These are phyloP conservation scores for Aspergillus nanangensis DNA, from an alignment of 495 filamentous ascomycete genomes.

Conservation along the genomic window DNA sequence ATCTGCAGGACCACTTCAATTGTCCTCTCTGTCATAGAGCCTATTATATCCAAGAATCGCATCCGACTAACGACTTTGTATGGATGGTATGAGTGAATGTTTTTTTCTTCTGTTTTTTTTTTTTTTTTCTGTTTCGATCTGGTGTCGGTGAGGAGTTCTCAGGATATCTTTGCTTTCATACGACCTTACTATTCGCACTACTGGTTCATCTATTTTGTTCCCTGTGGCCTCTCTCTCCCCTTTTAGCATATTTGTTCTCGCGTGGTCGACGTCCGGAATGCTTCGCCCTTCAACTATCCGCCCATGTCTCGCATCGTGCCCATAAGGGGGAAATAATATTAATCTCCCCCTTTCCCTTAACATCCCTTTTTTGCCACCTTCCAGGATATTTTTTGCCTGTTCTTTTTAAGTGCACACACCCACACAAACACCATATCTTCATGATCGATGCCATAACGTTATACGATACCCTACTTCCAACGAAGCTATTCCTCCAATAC, in stretches of 20 bases:
- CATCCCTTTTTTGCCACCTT: not conserved
- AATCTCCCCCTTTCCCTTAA: too few species aligned
- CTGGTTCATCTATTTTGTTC: too few species aligned
- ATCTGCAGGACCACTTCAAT: slow-evolving; percentile 38
- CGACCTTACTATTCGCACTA: not conserved
- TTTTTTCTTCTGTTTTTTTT: not conserved
- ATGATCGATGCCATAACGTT: not conserved
- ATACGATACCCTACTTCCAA: not conserved
- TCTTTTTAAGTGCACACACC: too few species aligned
- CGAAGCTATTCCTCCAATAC: not conserved
- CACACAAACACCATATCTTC: too few species aligned
- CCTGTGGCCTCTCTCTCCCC: too few species aligned
- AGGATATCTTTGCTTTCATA: not conserved
- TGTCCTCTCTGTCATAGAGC: slow-evolving; percentile 40
- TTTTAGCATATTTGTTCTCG: not conserved
- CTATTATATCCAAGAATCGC: slow-evolving; percentile 33
- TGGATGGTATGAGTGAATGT: slow-evolving; percentile 38
- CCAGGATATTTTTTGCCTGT: too few species aligned
- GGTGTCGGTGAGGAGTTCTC: not conserved
- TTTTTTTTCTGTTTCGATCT: not conserved
- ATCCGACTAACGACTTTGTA: slow-evolving; percentile 32
- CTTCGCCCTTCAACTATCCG: not conserved
- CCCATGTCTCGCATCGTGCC: too few species aligned
- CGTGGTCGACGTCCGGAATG: not conserved
- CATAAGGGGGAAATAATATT: too few species aligned